Conservation (phyloP, 768 basidiomycete genomes). For the Coprinopsis sp. region DNA sequence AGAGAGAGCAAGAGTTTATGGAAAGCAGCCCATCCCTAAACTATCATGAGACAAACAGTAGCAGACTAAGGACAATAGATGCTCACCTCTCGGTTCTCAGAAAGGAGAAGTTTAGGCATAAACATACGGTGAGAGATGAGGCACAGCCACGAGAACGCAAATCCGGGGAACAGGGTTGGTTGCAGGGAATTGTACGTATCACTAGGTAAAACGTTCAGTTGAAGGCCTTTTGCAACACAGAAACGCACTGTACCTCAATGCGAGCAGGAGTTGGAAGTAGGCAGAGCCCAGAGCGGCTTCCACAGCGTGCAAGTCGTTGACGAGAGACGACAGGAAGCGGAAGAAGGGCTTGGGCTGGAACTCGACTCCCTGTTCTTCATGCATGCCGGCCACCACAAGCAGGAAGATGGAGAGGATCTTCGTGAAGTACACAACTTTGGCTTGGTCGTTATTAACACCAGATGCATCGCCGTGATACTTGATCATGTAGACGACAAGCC, state of each 20-base stretch:
- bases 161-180: constrained; percentile 94
- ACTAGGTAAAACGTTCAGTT: constrained; percentile 35
- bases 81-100: constrained; percentile 81
- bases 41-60: constrained; percentile 9
- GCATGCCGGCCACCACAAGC: constrained; percentile 88
- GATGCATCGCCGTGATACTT: constrained; percentile 98
- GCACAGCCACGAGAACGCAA: constrained; percentile 98
- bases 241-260: constrained; percentile 63
- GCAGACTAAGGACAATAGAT: constrained; percentile 1
- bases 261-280: constrained; percentile 84
- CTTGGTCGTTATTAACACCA: constrained; percentile 88
- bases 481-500: constrained; percentile 95
- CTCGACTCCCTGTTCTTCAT: constrained; percentile 85
- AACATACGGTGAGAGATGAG: constrained; percentile 93
- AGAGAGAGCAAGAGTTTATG: constrained; percentile 90
- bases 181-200: constrained; percentile 95
- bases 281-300: constrained; percentile 82
- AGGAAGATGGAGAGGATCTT: constrained; percentile 98
- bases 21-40: constrained; percentile 90
- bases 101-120: constrained; percentile 91
- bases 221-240: constrained; percentile 1
- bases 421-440: constrained; percentile 93
- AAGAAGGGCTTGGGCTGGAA: constrained; percentile 99
- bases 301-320: constrained; percentile 87
- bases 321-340: constrained; percentile 93